phyloP scores from a whole-genome alignment of 176 grass and related monocot genomes.

The Sorghum bicolor region DNA sequence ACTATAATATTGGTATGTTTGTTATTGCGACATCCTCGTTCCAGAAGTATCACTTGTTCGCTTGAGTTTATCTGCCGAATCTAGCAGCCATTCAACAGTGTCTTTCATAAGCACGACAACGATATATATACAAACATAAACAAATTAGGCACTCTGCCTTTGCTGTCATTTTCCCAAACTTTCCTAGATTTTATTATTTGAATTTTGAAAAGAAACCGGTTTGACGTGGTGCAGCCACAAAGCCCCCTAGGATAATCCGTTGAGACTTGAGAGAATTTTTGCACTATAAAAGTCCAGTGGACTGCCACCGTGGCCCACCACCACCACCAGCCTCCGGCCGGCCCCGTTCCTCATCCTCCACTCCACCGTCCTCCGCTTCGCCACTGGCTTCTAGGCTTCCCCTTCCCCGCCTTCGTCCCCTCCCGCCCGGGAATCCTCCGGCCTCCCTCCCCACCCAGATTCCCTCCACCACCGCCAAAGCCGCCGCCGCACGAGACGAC shows the following conservation, averaged over 20 bases:
- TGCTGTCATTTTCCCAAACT: background rate
- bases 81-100: too few relatives aligned
- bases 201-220: background rate
- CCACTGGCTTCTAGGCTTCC: conserved; percentile 1
- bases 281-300: background rate
- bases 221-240: background rate
- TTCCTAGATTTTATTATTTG: background rate
- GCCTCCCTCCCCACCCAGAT: conserved; percentile 11
- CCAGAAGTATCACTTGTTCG: too few relatives aligned
- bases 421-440: conserved; percentile 28
- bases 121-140: too few relatives aligned
- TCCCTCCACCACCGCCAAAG: background rate
- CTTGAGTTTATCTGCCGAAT: too few relatives aligned
- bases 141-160: background rate
- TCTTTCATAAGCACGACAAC: too few relatives aligned
- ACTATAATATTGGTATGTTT: too few relatives aligned
- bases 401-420: conserved; percentile 13
- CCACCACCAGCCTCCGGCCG: background rate
- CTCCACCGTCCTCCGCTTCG: background rate
- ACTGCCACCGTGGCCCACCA: background rate
- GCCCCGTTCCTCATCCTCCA: background rate
- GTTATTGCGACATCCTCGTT: too few relatives aligned
- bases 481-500: background rate
- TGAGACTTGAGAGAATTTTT: background rate
- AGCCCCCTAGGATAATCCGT: background rate